These are phyloP conservation scores for Ajuga reptans DNA, from an alignment of 305 asterid species.

Conservation along the genomic window DNA sequence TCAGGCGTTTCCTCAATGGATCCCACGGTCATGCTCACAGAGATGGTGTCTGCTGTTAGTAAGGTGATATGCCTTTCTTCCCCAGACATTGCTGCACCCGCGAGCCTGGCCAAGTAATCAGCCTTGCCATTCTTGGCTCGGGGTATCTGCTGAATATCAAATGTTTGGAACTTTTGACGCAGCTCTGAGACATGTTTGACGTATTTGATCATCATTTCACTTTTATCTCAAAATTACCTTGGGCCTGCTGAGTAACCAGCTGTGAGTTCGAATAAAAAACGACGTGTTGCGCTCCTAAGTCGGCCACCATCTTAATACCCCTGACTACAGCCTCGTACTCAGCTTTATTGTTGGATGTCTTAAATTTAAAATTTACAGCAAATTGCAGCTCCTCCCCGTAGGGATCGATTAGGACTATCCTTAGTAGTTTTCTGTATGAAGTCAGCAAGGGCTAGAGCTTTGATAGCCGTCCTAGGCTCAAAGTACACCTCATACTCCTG, in stretches of 20 bases:
- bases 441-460: not conserved
- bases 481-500: not conserved
- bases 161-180: not conserved
- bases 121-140: no score
- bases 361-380: not conserved
- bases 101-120: no score
- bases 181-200: not conserved
- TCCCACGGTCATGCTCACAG: no score
- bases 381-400: not conserved
- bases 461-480: not conserved
- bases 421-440: not conserved
- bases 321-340: not conserved
- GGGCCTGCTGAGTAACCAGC: not conserved
- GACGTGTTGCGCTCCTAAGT: not conserved
- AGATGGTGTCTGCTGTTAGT: no score
- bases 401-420: not conserved
- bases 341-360: not conserved
- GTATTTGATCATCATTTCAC: not conserved
- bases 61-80: no score
- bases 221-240: not conserved
- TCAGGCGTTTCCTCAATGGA: no score
- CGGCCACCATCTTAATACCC: not conserved
- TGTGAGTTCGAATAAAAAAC: not conserved
- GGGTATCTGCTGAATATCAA: no score
- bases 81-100: no score